phyloP scores from a whole-genome alignment of 2,329 filamentous ascomycete genomes.

The Cytospora paraplurivora region DNA sequence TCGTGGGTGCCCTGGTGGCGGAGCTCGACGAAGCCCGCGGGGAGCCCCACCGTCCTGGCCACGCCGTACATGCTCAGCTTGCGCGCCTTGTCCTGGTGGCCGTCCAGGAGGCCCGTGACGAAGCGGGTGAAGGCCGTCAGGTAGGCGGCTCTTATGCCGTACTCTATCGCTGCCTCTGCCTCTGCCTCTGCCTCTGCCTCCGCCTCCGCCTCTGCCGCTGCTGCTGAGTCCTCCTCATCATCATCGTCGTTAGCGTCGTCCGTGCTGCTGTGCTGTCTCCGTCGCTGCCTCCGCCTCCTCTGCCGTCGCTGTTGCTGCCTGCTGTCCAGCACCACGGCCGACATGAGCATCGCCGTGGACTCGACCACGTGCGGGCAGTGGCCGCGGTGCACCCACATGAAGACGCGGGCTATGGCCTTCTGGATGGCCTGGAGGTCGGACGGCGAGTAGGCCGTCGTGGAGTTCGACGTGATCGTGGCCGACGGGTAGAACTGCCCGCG shows the following conservation, averaged over 20 bases:
- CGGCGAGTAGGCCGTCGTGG: conserved; percentile 14
- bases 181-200: conserved; percentile 30
- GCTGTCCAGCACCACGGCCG: conserved; percentile 68
- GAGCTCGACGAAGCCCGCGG: conserved; percentile 82
- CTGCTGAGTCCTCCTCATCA: conserved; percentile 30
- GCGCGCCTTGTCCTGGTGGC: conserved; percentile 66
- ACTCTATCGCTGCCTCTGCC: conserved; percentile 39
- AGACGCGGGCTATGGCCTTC: conserved; percentile 58
- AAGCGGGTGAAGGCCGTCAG: conserved; percentile 77
- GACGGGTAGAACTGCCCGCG: conserved; percentile 64
- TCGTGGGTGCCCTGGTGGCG: conserved; percentile 91
- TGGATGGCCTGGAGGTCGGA: conserved; percentile 32
- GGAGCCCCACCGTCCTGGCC: conserved; percentile 68
- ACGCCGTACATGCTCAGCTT: conserved; percentile 75
- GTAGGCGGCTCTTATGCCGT: conserved; percentile 70
- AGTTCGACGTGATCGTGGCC: conserved; percentile 21
- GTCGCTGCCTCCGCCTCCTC: conserved; percentile 27
- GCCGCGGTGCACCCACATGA: conserved; percentile 72
- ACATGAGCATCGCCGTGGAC: conserved; percentile 72
- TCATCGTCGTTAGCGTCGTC: not conserved
- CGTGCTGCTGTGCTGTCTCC: not conserved
- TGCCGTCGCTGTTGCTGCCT: conserved; percentile 29
- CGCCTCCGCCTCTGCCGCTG: conserved; percentile 14
- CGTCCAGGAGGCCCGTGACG: conserved; percentile 77
- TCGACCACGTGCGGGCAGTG: conserved; percentile 79